Evolutionary conservation across 768 basidiomycete genomes (phyloP).

Genomic region (Russula earlei): DNA sequence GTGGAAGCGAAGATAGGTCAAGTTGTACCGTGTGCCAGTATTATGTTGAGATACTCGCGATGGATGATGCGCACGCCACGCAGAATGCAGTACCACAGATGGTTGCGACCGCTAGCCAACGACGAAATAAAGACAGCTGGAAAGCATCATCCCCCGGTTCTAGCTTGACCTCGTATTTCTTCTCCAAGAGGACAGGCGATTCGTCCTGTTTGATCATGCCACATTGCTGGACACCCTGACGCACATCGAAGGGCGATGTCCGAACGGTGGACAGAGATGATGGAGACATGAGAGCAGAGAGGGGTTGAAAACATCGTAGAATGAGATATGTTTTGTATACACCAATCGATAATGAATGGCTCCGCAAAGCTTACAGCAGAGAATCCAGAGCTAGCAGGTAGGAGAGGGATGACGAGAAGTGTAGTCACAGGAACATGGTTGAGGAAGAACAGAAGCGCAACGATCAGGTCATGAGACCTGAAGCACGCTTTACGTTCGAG

Average conservation of each 20-base stretch:
- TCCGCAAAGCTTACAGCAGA: neutral
- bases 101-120: conserved; percentile 9
- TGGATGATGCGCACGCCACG: conserved; percentile 6
- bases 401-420: neutral
- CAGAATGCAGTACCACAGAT: conserved; percentile 5
- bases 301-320: neutral
- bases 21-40: neutral
- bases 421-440: no score
- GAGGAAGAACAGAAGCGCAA: no score
- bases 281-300: neutral
- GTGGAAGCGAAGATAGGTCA: neutral
- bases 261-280: neutral
- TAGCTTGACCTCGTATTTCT: neutral
- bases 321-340: neutral
- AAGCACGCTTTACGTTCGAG: no score
- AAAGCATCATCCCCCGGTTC: conserved; percentile 19
- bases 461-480: no score
- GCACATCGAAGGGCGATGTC: neutral
- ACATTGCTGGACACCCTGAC: neutral
- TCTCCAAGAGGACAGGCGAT: neutral
- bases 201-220: neutral
- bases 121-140: conserved; percentile 4
- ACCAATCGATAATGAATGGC: neutral
- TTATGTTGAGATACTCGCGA: neutral
- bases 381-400: neutral